These are phyloP conservation scores for Cutaneotrichosporon sp. DNA, from an alignment of 1,284 basidiomycete genomes.

Conservation along the genomic window DNA sequence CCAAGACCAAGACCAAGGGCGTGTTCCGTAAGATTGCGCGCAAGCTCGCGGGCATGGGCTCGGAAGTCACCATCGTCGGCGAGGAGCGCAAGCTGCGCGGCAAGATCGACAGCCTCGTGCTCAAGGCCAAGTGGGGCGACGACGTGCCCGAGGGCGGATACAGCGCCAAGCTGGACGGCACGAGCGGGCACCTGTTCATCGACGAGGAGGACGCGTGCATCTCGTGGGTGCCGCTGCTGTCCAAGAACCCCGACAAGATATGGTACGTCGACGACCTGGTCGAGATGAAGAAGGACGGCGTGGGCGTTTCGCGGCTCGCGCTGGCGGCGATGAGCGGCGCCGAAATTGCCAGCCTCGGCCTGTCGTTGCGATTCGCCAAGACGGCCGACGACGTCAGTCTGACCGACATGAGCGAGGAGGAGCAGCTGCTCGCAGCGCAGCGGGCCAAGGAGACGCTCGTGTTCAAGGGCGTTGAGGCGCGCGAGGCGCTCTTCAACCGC, in stretches of 20 bases:
- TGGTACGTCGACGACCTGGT: conserved; percentile 18
- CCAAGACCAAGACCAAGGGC: conserved; percentile 1
- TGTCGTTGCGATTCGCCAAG: conserved; percentile 33
- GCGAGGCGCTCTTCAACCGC: conserved; percentile 55
- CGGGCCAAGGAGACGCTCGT: conserved; percentile 22
- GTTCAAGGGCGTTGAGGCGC: conserved; percentile 51
- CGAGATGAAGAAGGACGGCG: conserved; percentile 23
- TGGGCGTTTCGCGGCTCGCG: conserved; percentile 52
- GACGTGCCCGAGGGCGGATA: conserved; percentile 15
- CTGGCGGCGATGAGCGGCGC: conserved; percentile 54
- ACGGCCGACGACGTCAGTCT: conserved; percentile 2
- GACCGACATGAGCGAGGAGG: not conserved
- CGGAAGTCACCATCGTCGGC: conserved; percentile 16
- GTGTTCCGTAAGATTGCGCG: conserved; percentile 15
- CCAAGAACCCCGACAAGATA: conserved; percentile 8
- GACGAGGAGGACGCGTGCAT: conserved; percentile 11
- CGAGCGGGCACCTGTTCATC: conserved; percentile 12
- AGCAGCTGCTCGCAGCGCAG: conserved; percentile 6
- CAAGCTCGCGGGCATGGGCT: conserved; percentile 10
- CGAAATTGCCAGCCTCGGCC: conserved; percentile 51
- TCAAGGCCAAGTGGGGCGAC: conserved; percentile 16
- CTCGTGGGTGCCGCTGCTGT: conserved; percentile 3
- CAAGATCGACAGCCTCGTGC: not conserved
- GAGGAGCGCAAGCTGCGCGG: not conserved
- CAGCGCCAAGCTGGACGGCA: conserved; percentile 5